phyloP scores from a whole-genome alignment of 768 basidiomycete genomes.

The Leucogyrophana mollusca region DNA sequence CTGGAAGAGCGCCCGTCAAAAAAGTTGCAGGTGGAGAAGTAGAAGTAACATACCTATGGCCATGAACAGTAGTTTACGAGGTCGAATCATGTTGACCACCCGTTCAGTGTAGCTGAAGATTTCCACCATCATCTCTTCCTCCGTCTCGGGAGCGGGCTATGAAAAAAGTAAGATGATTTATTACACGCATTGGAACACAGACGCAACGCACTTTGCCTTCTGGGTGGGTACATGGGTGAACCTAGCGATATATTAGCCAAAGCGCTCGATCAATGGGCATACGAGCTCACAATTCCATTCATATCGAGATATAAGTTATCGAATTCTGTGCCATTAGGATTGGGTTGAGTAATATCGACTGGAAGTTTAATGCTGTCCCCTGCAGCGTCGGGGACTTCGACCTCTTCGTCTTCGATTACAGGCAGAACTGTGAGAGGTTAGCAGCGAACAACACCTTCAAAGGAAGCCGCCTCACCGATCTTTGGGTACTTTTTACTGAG shows the following conservation, averaged over 20 bases:
- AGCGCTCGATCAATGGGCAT: not conserved
- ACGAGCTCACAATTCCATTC: slow-evolving; percentile 87
- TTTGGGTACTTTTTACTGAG: slow-evolving; percentile 98
- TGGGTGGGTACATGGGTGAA: slow-evolving; percentile 99
- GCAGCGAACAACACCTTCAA: not conserved
- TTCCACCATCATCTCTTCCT: slow-evolving; percentile 99
- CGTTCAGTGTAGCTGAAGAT: slow-evolving; percentile 96
- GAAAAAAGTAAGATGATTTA: slow-evolving; percentile 1
- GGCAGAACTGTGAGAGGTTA: slow-evolving; percentile 51
- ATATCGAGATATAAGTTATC: slow-evolving; percentile 98
- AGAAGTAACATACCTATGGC: slow-evolving; percentile 76
- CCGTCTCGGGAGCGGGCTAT: slow-evolving; percentile 93
- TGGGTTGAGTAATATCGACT: slow-evolving; percentile 73
- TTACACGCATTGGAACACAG: not conserved
- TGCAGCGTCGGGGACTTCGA: slow-evolving; percentile 61
- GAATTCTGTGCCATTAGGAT: slow-evolving; percentile 95
- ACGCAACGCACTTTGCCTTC: slow-evolving; percentile 83
- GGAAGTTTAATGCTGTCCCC: slow-evolving; percentile 72
- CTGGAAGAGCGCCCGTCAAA: slow-evolving; percentile 37
- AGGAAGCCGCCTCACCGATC: slow-evolving; percentile 60
- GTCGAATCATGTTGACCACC: slow-evolving; percentile 95
- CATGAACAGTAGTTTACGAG: slow-evolving; percentile 95
- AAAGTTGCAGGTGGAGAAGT: slow-evolving; percentile 1
- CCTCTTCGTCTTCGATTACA: slow-evolving; percentile 84
- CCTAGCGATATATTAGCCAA: slow-evolving; percentile 40